Conservation (phyloP, 805 yeast species). For the Candida oleophila region DNA sequence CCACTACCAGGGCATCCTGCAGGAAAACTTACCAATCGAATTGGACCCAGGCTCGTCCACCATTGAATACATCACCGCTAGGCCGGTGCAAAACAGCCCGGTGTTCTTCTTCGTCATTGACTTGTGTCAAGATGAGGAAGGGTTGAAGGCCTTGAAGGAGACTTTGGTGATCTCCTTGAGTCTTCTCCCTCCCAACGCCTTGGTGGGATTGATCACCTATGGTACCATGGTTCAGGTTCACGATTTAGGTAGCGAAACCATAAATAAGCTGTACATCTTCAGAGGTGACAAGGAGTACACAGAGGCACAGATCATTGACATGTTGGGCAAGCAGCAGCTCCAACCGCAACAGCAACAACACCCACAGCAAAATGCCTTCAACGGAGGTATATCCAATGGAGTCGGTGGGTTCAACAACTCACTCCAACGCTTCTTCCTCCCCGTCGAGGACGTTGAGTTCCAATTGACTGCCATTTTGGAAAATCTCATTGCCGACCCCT, state of each 20-base stretch:
- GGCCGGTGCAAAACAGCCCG: constrained; percentile 84
- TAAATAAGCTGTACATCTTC: constrained; percentile 77
- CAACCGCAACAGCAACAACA: constrained; percentile 10
- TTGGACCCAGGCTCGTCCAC: constrained; percentile 67
- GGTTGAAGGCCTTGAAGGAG: constrained; percentile 79
- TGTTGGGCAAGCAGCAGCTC: constrained; percentile 39
- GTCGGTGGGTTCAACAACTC: constrained; percentile 17
- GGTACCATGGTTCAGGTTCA: constrained; percentile 92
- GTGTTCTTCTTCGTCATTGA: constrained; percentile 84
- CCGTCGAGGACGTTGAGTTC: constrained; percentile 76
- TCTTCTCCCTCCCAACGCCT: constrained; percentile 84
- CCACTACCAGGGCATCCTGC: constrained; percentile 74
- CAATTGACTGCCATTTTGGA: constrained; percentile 79
- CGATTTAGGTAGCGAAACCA: constrained; percentile 64
- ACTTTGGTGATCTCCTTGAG: constrained; percentile 72
- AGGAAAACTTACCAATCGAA: constrained; percentile 80
- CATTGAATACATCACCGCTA: constrained; percentile 78
- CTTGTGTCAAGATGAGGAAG: constrained; percentile 86
- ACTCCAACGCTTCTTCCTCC: constrained; percentile 64
- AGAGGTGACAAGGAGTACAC: constrained; percentile 86
- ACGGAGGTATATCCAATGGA: constrained; percentile 8
- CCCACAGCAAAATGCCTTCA: constrained; percentile 12
- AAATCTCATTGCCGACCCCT: constrained; percentile 73
- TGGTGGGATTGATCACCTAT: constrained; percentile 82
- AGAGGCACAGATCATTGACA: constrained; percentile 61